Evolutionary conservation across 202 grass and related monocot species (phyloP), one percentile per base, ranked within the genome.

Genomic region (Bolboschoenoplectus hybrid): DNA sequence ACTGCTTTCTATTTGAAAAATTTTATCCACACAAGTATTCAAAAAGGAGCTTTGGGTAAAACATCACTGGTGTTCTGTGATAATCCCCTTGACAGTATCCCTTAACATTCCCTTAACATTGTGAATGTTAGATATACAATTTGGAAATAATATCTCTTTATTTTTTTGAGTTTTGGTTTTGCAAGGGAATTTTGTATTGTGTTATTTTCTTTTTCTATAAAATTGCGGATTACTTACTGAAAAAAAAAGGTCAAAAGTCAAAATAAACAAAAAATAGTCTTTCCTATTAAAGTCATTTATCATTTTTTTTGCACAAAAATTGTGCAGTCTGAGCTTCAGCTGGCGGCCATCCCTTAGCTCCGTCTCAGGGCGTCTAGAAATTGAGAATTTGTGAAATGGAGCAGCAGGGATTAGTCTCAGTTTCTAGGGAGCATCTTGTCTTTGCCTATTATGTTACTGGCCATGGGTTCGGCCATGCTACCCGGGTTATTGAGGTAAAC

Each of bases 381-480:
- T 89, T 92, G 87, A 83, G 92, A 86, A 71, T 86, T 85, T 55
- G 52, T 43, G 87, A 74, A 68, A 83, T 49, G 20, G 88, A 86
- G 10, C 73, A 63, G 58, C 55, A 52, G 55, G 80, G 83, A 82
- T 82, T 62, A 36, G 60, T 83, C 47, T 80, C 85, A 11, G 73
- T 57, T 66, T 86, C 79, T 67, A 71, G 64, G 80, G 85, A 82
- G 87, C 89, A 85, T 19, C 88, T 95, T n/a, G 87, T 95, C 66
- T 93, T 95, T 80, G 95, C 93, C 49, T 98, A 91, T 88, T 98
- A 98, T 89, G 88, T 95, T 81, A 95, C 90, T 72, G 95, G 93
- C 75, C 95, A 98, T 78, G 95, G 95, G 57, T 95, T 98, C 77
- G 95, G 95, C 85, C 95, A 98, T 89, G 94, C 94, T 72, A 97